phyloP scores from a whole-genome alignment of 2,329 filamentous ascomycete species.

The Microdochium bolleyi region DNA sequence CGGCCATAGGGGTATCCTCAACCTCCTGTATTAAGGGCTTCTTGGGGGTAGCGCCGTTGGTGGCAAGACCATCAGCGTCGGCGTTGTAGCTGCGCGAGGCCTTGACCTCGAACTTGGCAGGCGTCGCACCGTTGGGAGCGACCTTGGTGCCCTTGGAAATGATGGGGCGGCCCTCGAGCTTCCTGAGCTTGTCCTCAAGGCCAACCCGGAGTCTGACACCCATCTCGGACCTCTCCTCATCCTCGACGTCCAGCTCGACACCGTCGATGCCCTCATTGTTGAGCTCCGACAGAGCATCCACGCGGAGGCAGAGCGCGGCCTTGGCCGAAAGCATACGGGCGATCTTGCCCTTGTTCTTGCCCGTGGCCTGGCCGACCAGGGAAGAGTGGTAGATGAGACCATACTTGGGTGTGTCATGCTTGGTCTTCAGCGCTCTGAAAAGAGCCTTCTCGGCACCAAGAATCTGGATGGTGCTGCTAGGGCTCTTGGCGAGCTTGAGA shows the following conservation, averaged over 20 bases:
- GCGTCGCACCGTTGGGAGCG: constrained; percentile 60
- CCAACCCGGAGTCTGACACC: constrained; percentile 65
- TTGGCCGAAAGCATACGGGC: constrained; percentile 93
- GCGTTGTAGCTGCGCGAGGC: constrained; percentile 91
- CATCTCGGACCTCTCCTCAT: constrained; percentile 80
- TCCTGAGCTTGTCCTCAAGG: constrained; percentile 68
- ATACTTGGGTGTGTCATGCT: constrained; percentile 98
- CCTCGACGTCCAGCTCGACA: constrained; percentile 55
- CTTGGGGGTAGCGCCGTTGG: constrained; percentile 37
- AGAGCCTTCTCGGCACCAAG: constrained; percentile 97
- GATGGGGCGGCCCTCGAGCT: constrained; percentile 84
- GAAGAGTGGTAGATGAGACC: constrained; percentile 90
- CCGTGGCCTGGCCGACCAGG: constrained; percentile 91
- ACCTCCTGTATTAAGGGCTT: constrained; percentile 30
- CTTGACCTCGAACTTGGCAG: constrained; percentile 84
- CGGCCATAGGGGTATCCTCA: constrained; percentile 30
- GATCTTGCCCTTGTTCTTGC: constrained; percentile 99
- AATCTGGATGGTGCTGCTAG: constrained; percentile 94
- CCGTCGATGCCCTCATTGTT: constrained; percentile 51
- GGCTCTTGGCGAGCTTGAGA: constrained; percentile 89
- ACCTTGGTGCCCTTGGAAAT: constrained; percentile 69
- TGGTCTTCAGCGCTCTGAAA: constrained; percentile 97
- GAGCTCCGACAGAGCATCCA: constrained; percentile 81
- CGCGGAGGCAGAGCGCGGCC: constrained; percentile 84
- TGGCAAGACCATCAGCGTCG: constrained; percentile 78